These are phyloP conservation scores for Diaporthe vexans DNA, from an alignment of 2,329 filamentous ascomycete genomes.

Conservation along the genomic window DNA sequence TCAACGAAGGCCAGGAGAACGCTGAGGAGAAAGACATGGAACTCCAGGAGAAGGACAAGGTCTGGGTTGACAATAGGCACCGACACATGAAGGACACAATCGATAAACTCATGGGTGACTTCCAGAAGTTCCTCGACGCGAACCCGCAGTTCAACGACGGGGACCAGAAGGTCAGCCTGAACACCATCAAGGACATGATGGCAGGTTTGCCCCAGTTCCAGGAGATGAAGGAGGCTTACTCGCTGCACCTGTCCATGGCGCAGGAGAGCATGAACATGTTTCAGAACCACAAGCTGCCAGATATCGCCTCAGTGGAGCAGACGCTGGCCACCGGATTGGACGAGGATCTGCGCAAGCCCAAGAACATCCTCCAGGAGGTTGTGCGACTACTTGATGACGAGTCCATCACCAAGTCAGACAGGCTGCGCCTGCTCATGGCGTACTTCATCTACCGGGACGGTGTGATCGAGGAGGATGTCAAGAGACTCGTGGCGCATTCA, in stretches of 20 bases:
- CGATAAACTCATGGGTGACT: conserved; percentile 91
- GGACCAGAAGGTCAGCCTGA: conserved; percentile 77
- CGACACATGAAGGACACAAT: conserved; percentile 98
- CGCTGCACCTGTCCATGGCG: conserved; percentile 94
- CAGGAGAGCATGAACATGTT: conserved; percentile 98
- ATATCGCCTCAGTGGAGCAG: conserved; percentile 91
- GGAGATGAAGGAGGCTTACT: conserved; percentile 95
- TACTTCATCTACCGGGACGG: conserved; percentile 91
- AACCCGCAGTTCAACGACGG: conserved; percentile 93
- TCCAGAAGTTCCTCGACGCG: conserved; percentile 89
- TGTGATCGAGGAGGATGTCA: conserved; percentile 85
- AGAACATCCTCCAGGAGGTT: conserved; percentile 87
- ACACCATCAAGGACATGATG: conserved; percentile 97
- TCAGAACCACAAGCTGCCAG: conserved; percentile 84
- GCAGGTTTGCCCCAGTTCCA: conserved; percentile 95
- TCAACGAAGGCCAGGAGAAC: conserved; percentile 80
- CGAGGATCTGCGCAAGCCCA: conserved; percentile 91
- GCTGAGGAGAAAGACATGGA: conserved; percentile 92
- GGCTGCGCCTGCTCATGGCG: conserved; percentile 86
- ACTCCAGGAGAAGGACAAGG: conserved; percentile 88
- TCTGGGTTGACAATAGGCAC: conserved; percentile 96
- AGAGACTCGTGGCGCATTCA: conserved; percentile 87
- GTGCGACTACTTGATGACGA: conserved; percentile 92
- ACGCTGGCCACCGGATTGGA: conserved; percentile 92
- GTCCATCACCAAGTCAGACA: conserved; percentile 77